These are phyloP conservation scores for Talaromyces sp. DNA, from an alignment of 2,329 filamentous ascomycete species.

Conservation along the genomic window DNA sequence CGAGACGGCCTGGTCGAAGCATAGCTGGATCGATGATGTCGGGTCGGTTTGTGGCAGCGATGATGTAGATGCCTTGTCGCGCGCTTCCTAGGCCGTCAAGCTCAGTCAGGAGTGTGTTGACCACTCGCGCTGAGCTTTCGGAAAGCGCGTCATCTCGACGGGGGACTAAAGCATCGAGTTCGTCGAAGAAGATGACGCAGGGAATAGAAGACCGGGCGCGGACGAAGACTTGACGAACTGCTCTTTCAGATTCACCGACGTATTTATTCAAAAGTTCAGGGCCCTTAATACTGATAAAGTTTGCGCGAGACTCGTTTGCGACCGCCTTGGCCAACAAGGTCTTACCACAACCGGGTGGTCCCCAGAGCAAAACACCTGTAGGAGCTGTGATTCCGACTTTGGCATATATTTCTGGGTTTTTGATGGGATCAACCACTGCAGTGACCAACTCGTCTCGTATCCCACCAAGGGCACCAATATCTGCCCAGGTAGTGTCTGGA, in stretches of 20 bases:
- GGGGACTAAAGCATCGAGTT: conserved; percentile 88
- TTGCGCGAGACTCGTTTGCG: conserved; percentile 90
- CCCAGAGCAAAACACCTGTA: conserved; percentile 90
- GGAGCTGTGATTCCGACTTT: conserved; percentile 74
- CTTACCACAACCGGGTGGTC: conserved; percentile 93
- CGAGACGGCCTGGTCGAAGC: conserved; percentile 83
- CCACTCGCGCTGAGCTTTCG: conserved; percentile 81
- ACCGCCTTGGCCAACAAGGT: conserved; percentile 94
- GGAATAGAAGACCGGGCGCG: conserved; percentile 81
- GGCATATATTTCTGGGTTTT: conserved; percentile 71
- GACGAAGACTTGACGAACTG: conserved; percentile 86
- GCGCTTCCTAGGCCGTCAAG: conserved; percentile 75
- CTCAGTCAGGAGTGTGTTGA: conserved; percentile 92
- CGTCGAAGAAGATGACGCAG: conserved; percentile 97
- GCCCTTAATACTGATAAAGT: conserved; percentile 97
- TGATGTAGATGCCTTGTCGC: conserved; percentile 83
- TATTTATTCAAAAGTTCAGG: conserved; percentile 97
- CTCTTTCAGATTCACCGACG: conserved; percentile 91
- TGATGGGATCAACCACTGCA: conserved; percentile 87
- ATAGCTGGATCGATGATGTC: conserved; percentile 97
- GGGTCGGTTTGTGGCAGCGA: conserved; percentile 90
- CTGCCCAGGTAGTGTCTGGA: conserved; percentile 85
- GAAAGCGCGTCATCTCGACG: conserved; percentile 73
- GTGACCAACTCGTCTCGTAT: conserved; percentile 77
- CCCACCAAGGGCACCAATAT: conserved; percentile 79